These are phyloP conservation scores for Trametes pubescens DNA, from an alignment of 1,284 basidiomycete species.

Conservation along the genomic window DNA sequence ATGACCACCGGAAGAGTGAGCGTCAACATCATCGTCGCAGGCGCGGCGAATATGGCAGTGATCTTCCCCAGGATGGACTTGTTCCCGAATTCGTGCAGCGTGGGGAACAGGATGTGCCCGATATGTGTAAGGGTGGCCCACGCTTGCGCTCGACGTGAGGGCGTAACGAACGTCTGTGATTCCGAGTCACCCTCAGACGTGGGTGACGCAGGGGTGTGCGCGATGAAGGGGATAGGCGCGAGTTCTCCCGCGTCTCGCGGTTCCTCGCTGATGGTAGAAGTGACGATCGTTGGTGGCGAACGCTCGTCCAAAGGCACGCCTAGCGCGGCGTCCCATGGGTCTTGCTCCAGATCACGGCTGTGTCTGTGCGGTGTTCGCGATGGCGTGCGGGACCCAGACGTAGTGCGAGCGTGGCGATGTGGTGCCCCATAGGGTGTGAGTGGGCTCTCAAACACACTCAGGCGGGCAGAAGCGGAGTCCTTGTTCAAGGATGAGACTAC, in stretches of 20 bases:
- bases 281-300: slow-evolving; percentile 43
- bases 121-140: slow-evolving; percentile 50
- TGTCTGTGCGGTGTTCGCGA: slow-evolving; percentile 31
- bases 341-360: slow-evolving; percentile 27
- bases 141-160: slow-evolving; percentile 52
- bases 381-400: slow-evolving; percentile 43
- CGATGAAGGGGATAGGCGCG: slow-evolving; percentile 59
- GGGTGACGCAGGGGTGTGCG: slow-evolving; percentile 66
- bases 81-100: slow-evolving; percentile 76
- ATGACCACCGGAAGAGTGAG: slow-evolving; percentile 92
- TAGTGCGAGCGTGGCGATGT: slow-evolving; percentile 56
- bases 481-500: slow-evolving; percentile 83
- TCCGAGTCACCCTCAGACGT: slow-evolving; percentile 50
- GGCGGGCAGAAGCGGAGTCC: slow-evolving; percentile 63
- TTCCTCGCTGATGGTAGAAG: slow-evolving; percentile 42
- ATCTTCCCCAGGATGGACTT: slow-evolving; percentile 81
- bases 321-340: slow-evolving; percentile 60
- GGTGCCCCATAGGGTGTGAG: slow-evolving; percentile 78
- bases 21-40: slow-evolving; percentile 87
- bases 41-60: slow-evolving; percentile 84
- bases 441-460: slow-evolving; percentile 73
- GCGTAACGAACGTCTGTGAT: slow-evolving; percentile 50
- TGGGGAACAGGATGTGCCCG: slow-evolving; percentile 83
- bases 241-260: slow-evolving; percentile 32
- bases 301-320: slow-evolving; percentile 59